phyloP scores from a whole-genome alignment of 179 eudicot species.

The Beta lomatogona region DNA sequence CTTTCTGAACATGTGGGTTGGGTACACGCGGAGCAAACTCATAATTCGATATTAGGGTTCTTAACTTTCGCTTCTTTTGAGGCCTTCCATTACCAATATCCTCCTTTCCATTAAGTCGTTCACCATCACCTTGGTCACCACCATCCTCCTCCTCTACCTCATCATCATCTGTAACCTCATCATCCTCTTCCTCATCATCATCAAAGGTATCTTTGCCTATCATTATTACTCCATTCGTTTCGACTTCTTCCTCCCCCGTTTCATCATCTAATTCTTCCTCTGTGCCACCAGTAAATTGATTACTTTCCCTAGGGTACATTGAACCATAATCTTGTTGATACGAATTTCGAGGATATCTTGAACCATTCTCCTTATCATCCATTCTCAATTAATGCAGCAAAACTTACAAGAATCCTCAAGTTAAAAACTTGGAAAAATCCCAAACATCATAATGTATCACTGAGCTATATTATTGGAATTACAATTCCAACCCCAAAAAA shows the following conservation, averaged over 20 bases:
- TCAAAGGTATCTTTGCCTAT: conserved; percentile 42
- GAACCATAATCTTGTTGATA: conserved; percentile 30
- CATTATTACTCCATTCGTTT: conserved; percentile 32
- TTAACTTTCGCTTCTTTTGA: conserved; percentile 68
- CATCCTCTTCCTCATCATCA: conserved; percentile 43
- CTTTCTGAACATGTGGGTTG: conserved; percentile 35
- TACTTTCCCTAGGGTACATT: conserved; percentile 33
- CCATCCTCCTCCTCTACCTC: conserved; percentile 41
- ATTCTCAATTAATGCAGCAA: conserved; percentile 27
- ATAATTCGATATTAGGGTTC: conserved; percentile 58
- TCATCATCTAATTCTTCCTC: conserved; percentile 36
- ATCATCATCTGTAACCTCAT: conserved; percentile 38
- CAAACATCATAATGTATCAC: neutral
- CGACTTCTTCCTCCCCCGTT: conserved; percentile 35
- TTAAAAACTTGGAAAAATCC: too few relatives aligned
- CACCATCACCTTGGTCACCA: conserved; percentile 27
- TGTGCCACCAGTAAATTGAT: conserved; percentile 33
- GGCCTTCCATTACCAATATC: conserved; percentile 38
- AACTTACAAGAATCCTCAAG: neutral
- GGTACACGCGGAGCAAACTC: conserved; percentile 71
- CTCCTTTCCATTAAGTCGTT: conserved; percentile 9
- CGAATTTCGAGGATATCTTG: conserved; percentile 34
- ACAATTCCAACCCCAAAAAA: conserved; percentile 11
- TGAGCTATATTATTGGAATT: neutral
- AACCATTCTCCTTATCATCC: conserved; percentile 52